Base-by-base conservation (phyloP, 345 rosid genomes). In the Passiflora organensis region DNA sequence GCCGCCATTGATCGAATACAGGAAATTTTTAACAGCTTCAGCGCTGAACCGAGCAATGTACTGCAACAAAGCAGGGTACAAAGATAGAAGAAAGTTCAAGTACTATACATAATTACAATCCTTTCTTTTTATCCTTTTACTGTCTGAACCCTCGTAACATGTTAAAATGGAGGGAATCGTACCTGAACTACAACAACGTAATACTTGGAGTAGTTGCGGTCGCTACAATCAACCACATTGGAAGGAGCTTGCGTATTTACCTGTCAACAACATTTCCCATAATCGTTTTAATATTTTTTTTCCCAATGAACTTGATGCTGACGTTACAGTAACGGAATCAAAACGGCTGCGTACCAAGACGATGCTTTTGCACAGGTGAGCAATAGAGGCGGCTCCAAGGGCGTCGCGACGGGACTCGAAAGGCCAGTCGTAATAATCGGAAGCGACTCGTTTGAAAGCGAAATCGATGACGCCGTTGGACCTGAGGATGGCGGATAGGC, bases 291-390 rank as follows among this genome's bases (percentile, higher is more conserved):
- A n/a, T n/a, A n/a, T n/a, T n/a, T n/a, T n/a, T n/a, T n/a, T n/a
- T n/a, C n/a, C n/a, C n/a, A n/a, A n/a, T n/a, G n/a, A n/a, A n/a
- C n/a, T n/a, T n/a, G 34, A 28, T 28, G 34, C 3, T 28, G 3
- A 2, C 34, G 34, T 28, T 2, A n/a, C n/a, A 28, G 8, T 28
- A 28, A 28, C 34, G 34, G 34, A 28, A 28, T 28, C 34, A 28
- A 51, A 28, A 45, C 2, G 42, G 63, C 62, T 39, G 32, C 0
- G 38, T 66, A 88, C 98, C 91, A 88, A 68, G 65, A 88, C 95
- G 71, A 91, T 82, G 87, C 94, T 88, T 64, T 88, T 93, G 80
- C 95, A 89, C 39, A 89, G 95, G 68, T 93, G 94, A 63, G 82
- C 62, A 48, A 93, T 53, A 1, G 95, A 84, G 71, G 87, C 75